Conservation (phyloP, 1,139 yeast genomes). For the Geotrichum bryndzae region DNA sequence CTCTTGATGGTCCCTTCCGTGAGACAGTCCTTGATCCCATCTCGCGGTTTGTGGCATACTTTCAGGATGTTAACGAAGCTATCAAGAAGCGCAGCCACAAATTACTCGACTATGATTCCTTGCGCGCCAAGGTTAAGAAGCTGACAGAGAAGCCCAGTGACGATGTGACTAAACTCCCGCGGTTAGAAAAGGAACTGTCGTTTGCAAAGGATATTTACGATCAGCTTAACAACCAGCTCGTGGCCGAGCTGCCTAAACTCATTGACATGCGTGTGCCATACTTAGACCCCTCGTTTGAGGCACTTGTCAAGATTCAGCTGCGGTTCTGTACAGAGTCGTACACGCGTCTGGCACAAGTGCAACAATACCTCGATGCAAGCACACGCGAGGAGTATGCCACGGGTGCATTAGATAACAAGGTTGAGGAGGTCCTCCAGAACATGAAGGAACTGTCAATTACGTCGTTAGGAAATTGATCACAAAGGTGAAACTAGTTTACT, state of each 20-base stretch:
- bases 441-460: conserved; percentile 81
- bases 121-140: conserved; percentile 79
- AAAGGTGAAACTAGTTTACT: background rate
- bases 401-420: conserved; percentile 78
- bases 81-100: conserved; percentile 90
- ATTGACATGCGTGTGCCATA: conserved; percentile 89
- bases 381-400: conserved; percentile 94
- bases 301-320: conserved; percentile 89
- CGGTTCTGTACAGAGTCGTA: conserved; percentile 95
- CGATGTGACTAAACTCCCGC: conserved; percentile 85
- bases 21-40: conserved; percentile 96
- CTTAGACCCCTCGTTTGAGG: conserved; percentile 94
- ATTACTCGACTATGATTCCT: conserved; percentile 83
- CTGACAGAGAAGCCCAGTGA: conserved; percentile 91
- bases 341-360: conserved; percentile 90
- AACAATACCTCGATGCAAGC: conserved; percentile 81
- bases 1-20: conserved; percentile 91
- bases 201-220: conserved; percentile 80
- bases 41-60: conserved; percentile 75
- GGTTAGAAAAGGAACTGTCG: conserved; percentile 78
- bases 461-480: conserved; percentile 20
- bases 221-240: conserved; percentile 76
- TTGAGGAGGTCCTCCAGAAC: conserved; percentile 75
- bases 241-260: conserved; percentile 81
- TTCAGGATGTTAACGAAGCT: conserved; percentile 87